phyloP scores from a whole-genome alignment of 2,329 filamentous ascomycete species.

The Aureobasidium namibiae region DNA sequence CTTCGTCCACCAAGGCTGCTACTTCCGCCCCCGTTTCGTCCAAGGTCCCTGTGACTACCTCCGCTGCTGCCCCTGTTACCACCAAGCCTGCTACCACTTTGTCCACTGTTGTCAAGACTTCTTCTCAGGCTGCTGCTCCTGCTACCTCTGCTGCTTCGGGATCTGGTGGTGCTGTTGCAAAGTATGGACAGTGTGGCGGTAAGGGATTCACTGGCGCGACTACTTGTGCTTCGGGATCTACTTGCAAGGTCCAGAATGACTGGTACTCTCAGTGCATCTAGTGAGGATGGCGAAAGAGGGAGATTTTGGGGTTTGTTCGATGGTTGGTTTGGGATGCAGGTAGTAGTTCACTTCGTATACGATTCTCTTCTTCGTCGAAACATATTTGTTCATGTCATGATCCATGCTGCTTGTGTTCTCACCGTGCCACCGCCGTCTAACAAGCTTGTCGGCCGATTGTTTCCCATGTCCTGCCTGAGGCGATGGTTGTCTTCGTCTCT shows the following conservation, averaged over 20 bases:
- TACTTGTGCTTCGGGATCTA: constrained; percentile 26
- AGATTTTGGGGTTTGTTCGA: neutral
- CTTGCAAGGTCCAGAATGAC: constrained; percentile 26
- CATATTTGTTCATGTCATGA: neutral
- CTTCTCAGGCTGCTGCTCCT: neutral
- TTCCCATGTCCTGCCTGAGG: no score
- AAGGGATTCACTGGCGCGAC: constrained; percentile 28
- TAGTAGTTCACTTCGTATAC: neutral
- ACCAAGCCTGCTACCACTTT: constrained; percentile 1
- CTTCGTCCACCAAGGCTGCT: neutral
- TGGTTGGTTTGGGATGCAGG: neutral
- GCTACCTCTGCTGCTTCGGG: constrained; percentile 5
- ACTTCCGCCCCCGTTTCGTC: neutral
- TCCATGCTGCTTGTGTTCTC: no score
- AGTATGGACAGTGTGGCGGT: constrained; percentile 28
- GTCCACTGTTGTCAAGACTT: constrained; percentile 1
- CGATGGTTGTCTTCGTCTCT: no score
- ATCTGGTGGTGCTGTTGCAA: constrained; percentile 11
- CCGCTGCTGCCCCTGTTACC: neutral
- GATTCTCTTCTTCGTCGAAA: neutral
- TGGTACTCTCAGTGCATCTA: constrained; percentile 32
- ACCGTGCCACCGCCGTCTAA: no score
- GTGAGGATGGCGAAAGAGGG: neutral
- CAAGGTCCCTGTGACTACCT: neutral
- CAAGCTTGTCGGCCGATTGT: no score